These are phyloP conservation scores for Torrubiella hemipterigena DNA, from an alignment of 2,329 filamentous ascomycete genomes.

Conservation along the genomic window DNA sequence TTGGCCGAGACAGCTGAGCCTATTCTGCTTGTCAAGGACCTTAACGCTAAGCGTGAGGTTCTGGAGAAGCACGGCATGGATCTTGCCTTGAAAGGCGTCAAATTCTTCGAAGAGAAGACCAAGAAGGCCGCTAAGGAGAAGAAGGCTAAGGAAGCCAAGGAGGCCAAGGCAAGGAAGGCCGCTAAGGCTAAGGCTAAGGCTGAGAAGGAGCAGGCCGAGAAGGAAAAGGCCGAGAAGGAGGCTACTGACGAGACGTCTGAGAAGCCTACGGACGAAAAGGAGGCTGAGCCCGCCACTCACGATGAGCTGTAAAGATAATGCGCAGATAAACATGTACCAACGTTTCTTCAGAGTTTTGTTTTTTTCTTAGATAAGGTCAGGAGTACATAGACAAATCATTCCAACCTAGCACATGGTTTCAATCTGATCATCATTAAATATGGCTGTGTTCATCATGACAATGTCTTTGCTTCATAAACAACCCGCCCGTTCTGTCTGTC, in stretches of 20 bases:
- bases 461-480: no score
- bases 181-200: constrained; percentile 1
- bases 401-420: no score
- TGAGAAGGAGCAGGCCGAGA: constrained; percentile 1
- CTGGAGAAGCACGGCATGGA: constrained; percentile 61
- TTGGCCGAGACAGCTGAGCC: constrained; percentile 62
- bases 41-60: constrained; percentile 55
- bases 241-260: not conserved
- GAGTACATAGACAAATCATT: no score
- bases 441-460: no score
- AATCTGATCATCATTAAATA: no score
- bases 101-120: constrained; percentile 36
- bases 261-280: no score
- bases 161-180: constrained; percentile 7
- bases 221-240: not conserved
- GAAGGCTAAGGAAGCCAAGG: constrained; percentile 23
- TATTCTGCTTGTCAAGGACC: constrained; percentile 59
- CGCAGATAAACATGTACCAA: no score
- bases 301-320: no score
- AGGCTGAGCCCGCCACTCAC: no score
- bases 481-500: no score
- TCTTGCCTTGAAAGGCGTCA: constrained; percentile 57
- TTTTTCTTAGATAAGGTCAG: no score
- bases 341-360: no score
- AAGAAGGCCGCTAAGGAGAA: constrained; percentile 31